Conservation (phyloP, 108 stramenopile species). For the Schizochytrium sp. region DNA sequence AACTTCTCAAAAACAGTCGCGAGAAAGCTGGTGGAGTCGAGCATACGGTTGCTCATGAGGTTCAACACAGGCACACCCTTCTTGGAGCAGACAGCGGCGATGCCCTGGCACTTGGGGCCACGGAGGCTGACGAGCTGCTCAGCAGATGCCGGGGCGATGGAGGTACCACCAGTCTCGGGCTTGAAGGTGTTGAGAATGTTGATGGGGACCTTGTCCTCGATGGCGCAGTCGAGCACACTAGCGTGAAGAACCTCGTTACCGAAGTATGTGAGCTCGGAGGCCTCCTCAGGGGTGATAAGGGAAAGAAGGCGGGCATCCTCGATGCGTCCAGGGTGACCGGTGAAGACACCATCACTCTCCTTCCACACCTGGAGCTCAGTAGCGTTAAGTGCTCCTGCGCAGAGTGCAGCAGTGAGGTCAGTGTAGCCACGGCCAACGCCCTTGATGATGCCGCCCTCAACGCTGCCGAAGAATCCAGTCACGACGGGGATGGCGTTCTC, state of each 20-base stretch:
- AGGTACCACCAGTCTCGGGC: slow-evolving; percentile 49
- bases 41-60: slow-evolving; percentile 57
- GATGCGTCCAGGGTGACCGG: slow-evolving; percentile 39
- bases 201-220: slow-evolving; percentile 61
- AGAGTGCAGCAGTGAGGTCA: slow-evolving; percentile 54
- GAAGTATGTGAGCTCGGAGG: slow-evolving; percentile 55
- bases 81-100: slow-evolving; percentile 60
- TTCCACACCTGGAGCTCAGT: slow-evolving; percentile 57
- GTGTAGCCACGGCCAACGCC: slow-evolving; percentile 60
- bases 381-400: slow-evolving; percentile 27
- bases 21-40: slow-evolving; percentile 48
- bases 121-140: slow-evolving; percentile 49
- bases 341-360: slow-evolving; percentile 59
- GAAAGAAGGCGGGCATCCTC: slow-evolving; percentile 25
- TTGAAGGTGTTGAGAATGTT: slow-evolving; percentile 62
- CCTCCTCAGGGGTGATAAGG: slow-evolving; percentile 54
- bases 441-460: slow-evolving; percentile 60
- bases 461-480: slow-evolving; percentile 51
- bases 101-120: slow-evolving; percentile 41
- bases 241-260: slow-evolving; percentile 61
- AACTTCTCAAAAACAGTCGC: slow-evolving; percentile 61
- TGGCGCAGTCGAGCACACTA: slow-evolving; percentile 39
- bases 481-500: slow-evolving; percentile 32
- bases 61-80: slow-evolving; percentile 53
- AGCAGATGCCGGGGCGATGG: slow-evolving; percentile 11